Evolutionary conservation across 2,329 filamentous ascomycete species (phyloP), one percentile per base, ranked within the genome.

Genomic region (Trichoderma lentiforme): DNA sequence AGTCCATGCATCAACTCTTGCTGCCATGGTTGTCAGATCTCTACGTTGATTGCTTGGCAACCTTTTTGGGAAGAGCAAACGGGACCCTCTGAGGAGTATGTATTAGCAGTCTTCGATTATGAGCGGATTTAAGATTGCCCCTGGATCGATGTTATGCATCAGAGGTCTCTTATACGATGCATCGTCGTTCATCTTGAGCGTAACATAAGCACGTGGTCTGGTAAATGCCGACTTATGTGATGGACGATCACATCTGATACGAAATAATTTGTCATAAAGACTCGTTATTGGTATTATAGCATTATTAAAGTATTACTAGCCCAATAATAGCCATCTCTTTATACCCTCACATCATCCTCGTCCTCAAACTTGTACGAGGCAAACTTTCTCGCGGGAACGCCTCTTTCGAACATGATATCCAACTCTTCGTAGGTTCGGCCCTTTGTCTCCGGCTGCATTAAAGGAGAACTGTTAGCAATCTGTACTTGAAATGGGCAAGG

Each of bases 381-480:
- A 71, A 81, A 82, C 53, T 78, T 77, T 63, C 79, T 77, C 24
- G 80, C 79, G 7, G 79, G 64, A 9, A 82, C 74, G 12, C 72
- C 68, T 58, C 76, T 72, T 72, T 81, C 79, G 57, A 81, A 81
- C 15, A 81, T 76, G 68, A 79, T 43, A 64, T 82, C 80, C 58
- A 81, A 65, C 75, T 85, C 83, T 3, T 82, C 84, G 72, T 84
- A 85, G 0, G 83, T 83, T 12, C 84, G 79, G 15, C 82, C 86
- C 70, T 85, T 86, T 0, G 88, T 87, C 75, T 90, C 88, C 6
- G 87, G 87, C 68, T 70, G 7, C 2, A 28, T 15, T 15, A 7
- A 11, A 34, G 18, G 2, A 43, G n/a, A 8, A 7, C 8, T 30
- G 30, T 70, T 56, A 70, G 67, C n/a, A 2, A 63, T 12, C 2